Evolutionary conservation across 805 yeast genomes (phyloP), one percentile per base, ranked within the genome.

Genomic region (Schwanniomyces vanrijiae): DNA sequence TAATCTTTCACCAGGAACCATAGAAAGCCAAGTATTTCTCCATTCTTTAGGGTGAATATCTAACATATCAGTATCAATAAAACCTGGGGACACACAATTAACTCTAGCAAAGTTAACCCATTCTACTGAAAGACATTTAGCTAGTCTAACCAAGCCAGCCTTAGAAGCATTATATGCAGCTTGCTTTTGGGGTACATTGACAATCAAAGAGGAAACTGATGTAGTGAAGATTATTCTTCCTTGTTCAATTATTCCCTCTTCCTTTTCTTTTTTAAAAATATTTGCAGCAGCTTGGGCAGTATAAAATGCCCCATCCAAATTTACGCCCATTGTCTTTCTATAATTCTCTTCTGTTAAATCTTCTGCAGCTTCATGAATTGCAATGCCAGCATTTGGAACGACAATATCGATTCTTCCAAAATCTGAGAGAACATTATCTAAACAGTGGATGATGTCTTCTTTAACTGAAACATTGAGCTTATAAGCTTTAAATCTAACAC

Each of bases 31-130:
- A 9, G 26, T 35, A 5, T 45, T 20, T 14, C 33, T 28, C 18
- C 20, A 43, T 81, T 71, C 66, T 77, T 76, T 34, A 77, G 81
- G 82, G 88, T 89, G 83, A 44, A 78, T 71, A 44, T 81, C 76
- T 65, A 89, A 84, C 64, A 85, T 71, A 18, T 89, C 88, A 11
- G 90, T 84, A 53, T 81, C 73, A 49, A 85, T 85, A 72, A 84
- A 84, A 31, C 90, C 90, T 35, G 90, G 90, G 25, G 87, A 80
- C 51, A 85, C 65, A 26, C 88, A 76, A 71, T 85, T 85, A 56
- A 85, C 86, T 62, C 90, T 77, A 22, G 31, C 74, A 73, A 37
- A 37, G 74, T 76, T 48, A 72, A 72, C 9, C 76, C 60, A 83
- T 81, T 28, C 80, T 78, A 41, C 62, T 58, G 7, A 59, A 40